These are phyloP conservation scores for Flaveria linearis DNA, from an alignment of 129 eudicot genomes.

Conservation along the genomic window DNA sequence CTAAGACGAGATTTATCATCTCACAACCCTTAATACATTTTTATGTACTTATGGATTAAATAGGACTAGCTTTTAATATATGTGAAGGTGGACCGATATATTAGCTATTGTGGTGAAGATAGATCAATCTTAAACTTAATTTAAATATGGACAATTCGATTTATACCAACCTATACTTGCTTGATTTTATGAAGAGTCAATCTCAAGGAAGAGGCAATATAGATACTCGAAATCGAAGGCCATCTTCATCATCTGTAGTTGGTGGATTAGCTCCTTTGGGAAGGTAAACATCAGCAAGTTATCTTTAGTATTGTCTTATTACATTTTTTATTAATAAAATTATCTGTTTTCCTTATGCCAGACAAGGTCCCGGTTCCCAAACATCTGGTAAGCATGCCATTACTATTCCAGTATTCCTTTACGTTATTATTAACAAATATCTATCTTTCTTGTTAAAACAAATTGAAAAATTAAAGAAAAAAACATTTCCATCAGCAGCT, in stretches of 20 bases:
- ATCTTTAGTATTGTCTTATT: constrained; percentile 8
- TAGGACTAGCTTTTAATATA: neutral
- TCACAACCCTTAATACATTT: neutral
- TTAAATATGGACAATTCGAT: neutral
- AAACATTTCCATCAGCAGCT: neutral
- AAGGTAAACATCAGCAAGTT: constrained; percentile 48
- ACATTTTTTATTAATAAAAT: constrained; percentile 16
- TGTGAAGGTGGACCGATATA: neutral
- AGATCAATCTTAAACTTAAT: neutral
- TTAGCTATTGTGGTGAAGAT: neutral
- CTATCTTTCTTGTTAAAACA: neutral
- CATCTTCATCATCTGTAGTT: constrained; percentile 85
- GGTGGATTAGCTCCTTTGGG: constrained; percentile 95
- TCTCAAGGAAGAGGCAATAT: constrained; percentile 69
- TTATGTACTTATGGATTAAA: neutral
- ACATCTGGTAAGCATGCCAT: constrained; percentile 69
- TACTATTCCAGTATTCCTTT: neutral
- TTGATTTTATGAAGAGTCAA: constrained; percentile 44
- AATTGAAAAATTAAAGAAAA: neutral
- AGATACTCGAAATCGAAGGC: constrained; percentile 74
- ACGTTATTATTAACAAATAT: neutral
- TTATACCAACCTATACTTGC: neutral
- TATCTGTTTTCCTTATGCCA: constrained; percentile 33
- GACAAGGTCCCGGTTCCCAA: constrained; percentile 69
- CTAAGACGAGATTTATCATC: neutral